Evolutionary conservation across 345 rosid species (phyloP).

Genomic region (Atalantia buxifolia): DNA sequence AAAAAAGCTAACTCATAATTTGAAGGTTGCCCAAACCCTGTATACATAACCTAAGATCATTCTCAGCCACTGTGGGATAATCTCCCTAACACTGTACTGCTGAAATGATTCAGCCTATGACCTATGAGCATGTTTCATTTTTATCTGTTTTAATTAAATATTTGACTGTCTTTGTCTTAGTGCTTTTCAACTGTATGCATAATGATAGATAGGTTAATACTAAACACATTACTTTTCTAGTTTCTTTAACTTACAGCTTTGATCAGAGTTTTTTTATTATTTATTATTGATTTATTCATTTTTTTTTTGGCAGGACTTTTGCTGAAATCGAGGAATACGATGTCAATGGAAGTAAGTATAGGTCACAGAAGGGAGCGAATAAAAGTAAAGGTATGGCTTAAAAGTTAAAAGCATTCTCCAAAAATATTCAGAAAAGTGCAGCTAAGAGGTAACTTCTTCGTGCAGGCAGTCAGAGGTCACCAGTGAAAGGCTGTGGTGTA

Average conservation of each 20-base stretch:
- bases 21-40: too few relatives aligned
- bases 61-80: too few relatives aligned
- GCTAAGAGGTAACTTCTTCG: constrained; percentile 16
- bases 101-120: background rate
- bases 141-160: background rate
- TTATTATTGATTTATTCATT: constrained; percentile 21
- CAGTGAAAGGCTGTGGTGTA: constrained; percentile 23
- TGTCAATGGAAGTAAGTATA: constrained; percentile 41
- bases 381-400: constrained; percentile 39
- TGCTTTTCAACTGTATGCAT: background rate
- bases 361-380: constrained; percentile 34
- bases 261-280: constrained; percentile 7
- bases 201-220: background rate
- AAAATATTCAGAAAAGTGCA: background rate
- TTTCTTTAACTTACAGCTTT: constrained; percentile 1
- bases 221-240: background rate
- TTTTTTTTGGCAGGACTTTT: constrained; percentile 68
- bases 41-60: too few relatives aligned
- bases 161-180: too few relatives aligned
- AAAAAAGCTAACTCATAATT: too few relatives aligned
- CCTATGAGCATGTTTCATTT: background rate
- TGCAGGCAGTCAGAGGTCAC: constrained; percentile 42
- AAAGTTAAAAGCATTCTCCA: background rate
- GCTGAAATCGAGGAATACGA: constrained; percentile 64
- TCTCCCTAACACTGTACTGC: background rate